These are phyloP conservation scores for Albatrellus sp. DNA, from an alignment of 1,284 basidiomycete genomes.

Conservation along the genomic window DNA sequence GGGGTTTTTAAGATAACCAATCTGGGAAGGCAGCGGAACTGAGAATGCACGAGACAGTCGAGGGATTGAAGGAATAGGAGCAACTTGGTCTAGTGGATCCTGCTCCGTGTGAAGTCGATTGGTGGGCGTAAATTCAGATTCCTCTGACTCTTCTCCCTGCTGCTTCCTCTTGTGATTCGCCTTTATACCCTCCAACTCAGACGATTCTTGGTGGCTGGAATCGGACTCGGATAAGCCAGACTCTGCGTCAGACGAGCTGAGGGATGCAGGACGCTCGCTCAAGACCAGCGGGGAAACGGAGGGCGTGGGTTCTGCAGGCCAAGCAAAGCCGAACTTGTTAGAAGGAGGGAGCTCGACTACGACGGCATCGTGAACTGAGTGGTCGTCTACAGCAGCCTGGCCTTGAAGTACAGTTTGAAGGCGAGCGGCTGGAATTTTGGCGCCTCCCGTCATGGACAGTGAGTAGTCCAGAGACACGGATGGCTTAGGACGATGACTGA, in stretches of 20 bases:
- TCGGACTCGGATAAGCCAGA: slow-evolving; percentile 35
- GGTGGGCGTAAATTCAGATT: slow-evolving; percentile 23
- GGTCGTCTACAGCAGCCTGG: slow-evolving; percentile 16
- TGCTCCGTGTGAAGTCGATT: slow-evolving; percentile 20
- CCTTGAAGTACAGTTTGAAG: slow-evolving; percentile 21
- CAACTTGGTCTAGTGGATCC: slow-evolving; percentile 21
- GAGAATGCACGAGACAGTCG: slow-evolving; percentile 59
- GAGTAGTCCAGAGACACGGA: slow-evolving; percentile 7
- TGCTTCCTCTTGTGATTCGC: slow-evolving; percentile 6
- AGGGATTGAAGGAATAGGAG: slow-evolving; percentile 22
- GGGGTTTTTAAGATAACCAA: slow-evolving; percentile 56
- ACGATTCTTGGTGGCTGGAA: slow-evolving; percentile 5
- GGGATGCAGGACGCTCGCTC: slow-evolving; percentile 22
- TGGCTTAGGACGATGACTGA: slow-evolving; percentile 9
- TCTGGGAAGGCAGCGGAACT: slow-evolving; percentile 58
- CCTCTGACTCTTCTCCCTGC: slow-evolving; percentile 15
- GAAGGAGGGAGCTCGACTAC: slow-evolving; percentile 27
- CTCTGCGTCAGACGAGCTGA: slow-evolving; percentile 38
- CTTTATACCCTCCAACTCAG: slow-evolving; percentile 3
- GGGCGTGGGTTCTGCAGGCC: slow-evolving; percentile 29
- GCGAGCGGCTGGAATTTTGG: slow-evolving; percentile 23
- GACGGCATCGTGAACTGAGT: slow-evolving; percentile 20
- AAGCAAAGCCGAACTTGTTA: slow-evolving; percentile 38
- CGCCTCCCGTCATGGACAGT: slow-evolving; percentile 15
- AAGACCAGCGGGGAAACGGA: slow-evolving; percentile 19